Base-by-base conservation (phyloP, 1,139 yeast species). In the Groenewaldozyma auringiensis region DNA sequence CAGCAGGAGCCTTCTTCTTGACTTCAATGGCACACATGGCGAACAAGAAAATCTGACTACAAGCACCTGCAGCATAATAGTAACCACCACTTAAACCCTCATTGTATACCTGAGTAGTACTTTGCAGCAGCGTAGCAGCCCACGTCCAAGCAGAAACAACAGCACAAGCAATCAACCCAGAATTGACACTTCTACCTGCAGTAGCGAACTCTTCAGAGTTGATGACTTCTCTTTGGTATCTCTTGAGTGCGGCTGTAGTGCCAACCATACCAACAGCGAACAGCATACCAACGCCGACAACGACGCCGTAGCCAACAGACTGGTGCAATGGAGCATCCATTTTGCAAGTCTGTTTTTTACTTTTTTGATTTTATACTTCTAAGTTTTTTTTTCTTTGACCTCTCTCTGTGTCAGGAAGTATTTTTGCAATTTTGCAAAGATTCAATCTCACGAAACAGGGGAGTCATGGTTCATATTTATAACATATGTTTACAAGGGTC, bases 91-190 rank as follows among this genome's bases (percentile, higher is more conserved):
- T 72, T 39, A 87, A 75, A 56, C 95, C 95, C 54, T 83, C 79
- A 48, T 74, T 73, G 64, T 83, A 84, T 18, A 84, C 85, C 62
- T 82, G 86, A n/a, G 89, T 68, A 1, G 89, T 78, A 1, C 88
- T 80, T 31, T 84, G 83, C 31, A 85, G 72, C 41, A 86, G 67
- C 1, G 95, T 85, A 1, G 95, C 92, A 40, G 92, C 88, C 95
- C 95, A 87, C 3, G 95, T 87, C 96, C 96, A 88, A 9, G 92
- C 81, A 20, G 88, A 79, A 6, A 86, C 95, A 35, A 87, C 95
- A 4, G 95, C 94, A 4, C 94, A 80, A 9, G 92, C 80, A 51
- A 86, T 83, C 53, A 87, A 69, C 40, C 89, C 92, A 1, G 88
- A 79, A 53, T 82, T 83, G 38, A 87, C 94, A 3, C 84, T 71